A percentile compares a stretch with the other conserved stretches of the same genome.
Conservation (phyloP, 305 asterid genomes). For the Nicotiana rustica region DNA sequence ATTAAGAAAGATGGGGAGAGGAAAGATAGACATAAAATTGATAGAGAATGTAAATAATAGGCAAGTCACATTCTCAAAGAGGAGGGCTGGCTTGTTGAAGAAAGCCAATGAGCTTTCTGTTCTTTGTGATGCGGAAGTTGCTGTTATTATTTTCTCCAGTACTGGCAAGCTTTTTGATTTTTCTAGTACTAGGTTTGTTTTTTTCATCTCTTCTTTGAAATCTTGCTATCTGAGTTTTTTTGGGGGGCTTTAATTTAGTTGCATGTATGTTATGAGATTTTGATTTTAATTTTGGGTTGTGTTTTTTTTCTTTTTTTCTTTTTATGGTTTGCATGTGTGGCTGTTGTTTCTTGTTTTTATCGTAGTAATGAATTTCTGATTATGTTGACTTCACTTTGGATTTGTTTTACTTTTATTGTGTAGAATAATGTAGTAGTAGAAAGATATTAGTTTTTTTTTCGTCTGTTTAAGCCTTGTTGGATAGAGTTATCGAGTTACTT, state of each 20-base stretch:
- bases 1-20: conserved; percentile 31
- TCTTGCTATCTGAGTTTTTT: too few relatives aligned
- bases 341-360: background rate
- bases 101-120: conserved; percentile 72
- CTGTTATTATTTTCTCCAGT: conserved; percentile 67
- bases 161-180: conserved; percentile 67
- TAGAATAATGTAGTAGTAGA: background rate
- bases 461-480: too few relatives aligned
- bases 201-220: background rate
- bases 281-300: background rate
- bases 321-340: background rate
- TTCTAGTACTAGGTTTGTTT: conserved; percentile 55
- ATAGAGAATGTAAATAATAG: conserved; percentile 60
- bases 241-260: conserved; percentile 33
- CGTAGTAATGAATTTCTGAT: background rate
- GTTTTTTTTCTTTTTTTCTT: background rate
- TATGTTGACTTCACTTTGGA: background rate
- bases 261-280: conserved; percentile 42
- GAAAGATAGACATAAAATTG: conserved; percentile 40
- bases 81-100: conserved; percentile 66
- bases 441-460: background rate
- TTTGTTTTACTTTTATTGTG: background rate
- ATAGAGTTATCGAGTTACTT: too few relatives aligned
- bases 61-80: conserved; percentile 58
- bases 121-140: conserved; percentile 73